These are phyloP conservation scores for Nematocida sp. DNA, from an alignment of 371 early-diverging fungal genomes.

Conservation along the genomic window DNA sequence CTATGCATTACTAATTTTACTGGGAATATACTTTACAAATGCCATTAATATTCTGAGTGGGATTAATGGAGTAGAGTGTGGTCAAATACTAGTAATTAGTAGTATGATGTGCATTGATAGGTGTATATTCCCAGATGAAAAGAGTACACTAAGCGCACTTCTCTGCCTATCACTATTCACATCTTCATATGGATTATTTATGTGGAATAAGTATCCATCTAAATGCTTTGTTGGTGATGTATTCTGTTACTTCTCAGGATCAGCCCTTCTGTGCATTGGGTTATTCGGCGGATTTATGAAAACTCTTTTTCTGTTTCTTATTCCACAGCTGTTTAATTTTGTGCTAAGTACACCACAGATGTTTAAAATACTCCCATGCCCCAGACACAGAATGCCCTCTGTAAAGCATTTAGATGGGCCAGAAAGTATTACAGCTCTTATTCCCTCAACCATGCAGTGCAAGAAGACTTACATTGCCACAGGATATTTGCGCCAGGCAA, in stretches of 20 bases:
- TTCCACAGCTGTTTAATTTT: constrained; percentile 92
- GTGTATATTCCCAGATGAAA: not conserved
- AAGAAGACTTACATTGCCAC: too few relatives aligned
- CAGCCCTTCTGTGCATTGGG: constrained; percentile 87
- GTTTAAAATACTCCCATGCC: constrained; percentile 86
- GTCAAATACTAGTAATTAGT: constrained; percentile 82
- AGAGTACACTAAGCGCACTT: not conserved
- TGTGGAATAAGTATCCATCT: constrained; percentile 76
- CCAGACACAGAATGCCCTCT: constrained; percentile 85
- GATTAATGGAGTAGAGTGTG: constrained; percentile 91
- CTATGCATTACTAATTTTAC: constrained; percentile 81
- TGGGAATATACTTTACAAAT: constrained; percentile 87
- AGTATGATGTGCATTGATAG: constrained; percentile 74
- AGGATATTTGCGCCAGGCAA: too few relatives aligned
- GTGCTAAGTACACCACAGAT: constrained; percentile 86
- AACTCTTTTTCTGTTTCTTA: constrained; percentile 82
- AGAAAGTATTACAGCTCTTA: too few relatives aligned
- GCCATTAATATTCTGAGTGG: constrained; percentile 95
- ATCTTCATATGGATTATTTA: constrained; percentile 38
- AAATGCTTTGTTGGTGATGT: constrained; percentile 92
- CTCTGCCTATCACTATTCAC: constrained; percentile 42
- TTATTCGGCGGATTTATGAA: constrained; percentile 85
- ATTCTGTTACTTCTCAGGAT: constrained; percentile 92
- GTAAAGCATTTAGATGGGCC: not conserved
- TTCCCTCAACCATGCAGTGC: too few relatives aligned